Conservation (phyloP, 768 basidiomycete species). For the Mycena sanguinolenta region DNA sequence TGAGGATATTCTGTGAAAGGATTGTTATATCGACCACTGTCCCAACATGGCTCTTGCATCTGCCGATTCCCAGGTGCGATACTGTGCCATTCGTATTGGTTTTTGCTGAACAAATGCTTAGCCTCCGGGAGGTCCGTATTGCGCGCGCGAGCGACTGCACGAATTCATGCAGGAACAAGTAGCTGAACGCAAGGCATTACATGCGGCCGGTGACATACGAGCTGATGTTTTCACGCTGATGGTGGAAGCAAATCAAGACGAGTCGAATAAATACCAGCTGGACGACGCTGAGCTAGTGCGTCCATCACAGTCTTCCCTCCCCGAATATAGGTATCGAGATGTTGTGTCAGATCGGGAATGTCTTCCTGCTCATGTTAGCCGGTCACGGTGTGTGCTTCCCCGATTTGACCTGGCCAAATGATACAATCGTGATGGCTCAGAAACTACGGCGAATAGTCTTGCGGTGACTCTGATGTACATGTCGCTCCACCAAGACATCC, state of each 20-base stretch:
- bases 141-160: slow-evolving; percentile 47
- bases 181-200: slow-evolving; percentile 47
- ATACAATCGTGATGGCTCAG: slow-evolving; percentile 42
- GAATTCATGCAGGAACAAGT: slow-evolving; percentile 57
- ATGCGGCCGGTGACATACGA: slow-evolving; percentile 34
- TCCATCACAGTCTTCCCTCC: not conserved
- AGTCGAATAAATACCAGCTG: slow-evolving; percentile 53
- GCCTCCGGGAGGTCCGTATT: slow-evolving; percentile 43
- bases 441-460: slow-evolving; percentile 65
- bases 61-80: slow-evolving; percentile 50
- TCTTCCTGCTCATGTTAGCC: slow-evolving; percentile 67
- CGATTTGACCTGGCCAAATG: not conserved
- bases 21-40: slow-evolving; percentile 42
- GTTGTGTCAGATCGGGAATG: slow-evolving; percentile 60
- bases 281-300: slow-evolving; percentile 57
- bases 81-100: not conserved
- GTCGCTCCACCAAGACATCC: slow-evolving; percentile 59
- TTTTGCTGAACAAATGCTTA: slow-evolving; percentile 17
- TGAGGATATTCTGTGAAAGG: slow-evolving; percentile 51
- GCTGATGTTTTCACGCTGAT: slow-evolving; percentile 58
- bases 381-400: slow-evolving; percentile 61
- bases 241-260: slow-evolving; percentile 60
- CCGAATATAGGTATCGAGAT: not conserved
- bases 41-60: slow-evolving; percentile 54
- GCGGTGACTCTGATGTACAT: slow-evolving; percentile 63